Conservation (phyloP, 129 eudicot species). For the Artemisia tridentata region DNA sequence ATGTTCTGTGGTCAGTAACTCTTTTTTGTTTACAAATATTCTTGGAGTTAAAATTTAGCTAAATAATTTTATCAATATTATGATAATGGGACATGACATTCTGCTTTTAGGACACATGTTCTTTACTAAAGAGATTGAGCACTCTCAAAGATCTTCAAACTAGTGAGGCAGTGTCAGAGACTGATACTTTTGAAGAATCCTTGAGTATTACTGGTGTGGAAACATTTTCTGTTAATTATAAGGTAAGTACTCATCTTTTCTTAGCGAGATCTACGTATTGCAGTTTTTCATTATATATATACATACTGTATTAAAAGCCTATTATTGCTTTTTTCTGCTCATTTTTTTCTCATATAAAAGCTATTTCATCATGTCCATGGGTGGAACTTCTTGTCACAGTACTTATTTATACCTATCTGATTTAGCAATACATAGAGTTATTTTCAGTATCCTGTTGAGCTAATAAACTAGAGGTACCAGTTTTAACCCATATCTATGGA, state of each 20-base stretch:
- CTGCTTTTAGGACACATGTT: slow-evolving; percentile 63
- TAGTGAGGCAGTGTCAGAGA: slow-evolving; percentile 43
- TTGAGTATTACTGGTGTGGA: slow-evolving; percentile 89
- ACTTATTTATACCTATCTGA: too few species aligned
- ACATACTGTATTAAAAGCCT: too few species aligned
- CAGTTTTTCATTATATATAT: too few species aligned
- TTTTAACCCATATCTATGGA: too few species aligned
- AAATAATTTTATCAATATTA: not conserved
- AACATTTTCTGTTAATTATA: slow-evolving; percentile 83
- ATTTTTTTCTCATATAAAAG: not conserved
- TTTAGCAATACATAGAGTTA: not conserved
- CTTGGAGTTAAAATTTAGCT: not conserved
- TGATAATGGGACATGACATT: not conserved
- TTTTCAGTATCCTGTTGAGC: not conserved
- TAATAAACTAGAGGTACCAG: not conserved
- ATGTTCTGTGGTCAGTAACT: slow-evolving; percentile 80
- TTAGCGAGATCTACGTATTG: too few species aligned
- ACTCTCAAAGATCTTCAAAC: slow-evolving; percentile 79
- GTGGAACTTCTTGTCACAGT: too few species aligned
- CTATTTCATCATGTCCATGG: not conserved
- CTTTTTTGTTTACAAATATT: not conserved
- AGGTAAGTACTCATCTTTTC: slow-evolving; percentile 46
- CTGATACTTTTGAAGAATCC: slow-evolving; percentile 61
- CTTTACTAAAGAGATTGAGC: slow-evolving; percentile 75
- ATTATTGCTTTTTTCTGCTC: too few species aligned